Evolutionary conservation across 1,139 yeast species (phyloP), one percentile per base, ranked within the genome.

Genomic region (Hemisphaericaspora lyxosophila): DNA sequence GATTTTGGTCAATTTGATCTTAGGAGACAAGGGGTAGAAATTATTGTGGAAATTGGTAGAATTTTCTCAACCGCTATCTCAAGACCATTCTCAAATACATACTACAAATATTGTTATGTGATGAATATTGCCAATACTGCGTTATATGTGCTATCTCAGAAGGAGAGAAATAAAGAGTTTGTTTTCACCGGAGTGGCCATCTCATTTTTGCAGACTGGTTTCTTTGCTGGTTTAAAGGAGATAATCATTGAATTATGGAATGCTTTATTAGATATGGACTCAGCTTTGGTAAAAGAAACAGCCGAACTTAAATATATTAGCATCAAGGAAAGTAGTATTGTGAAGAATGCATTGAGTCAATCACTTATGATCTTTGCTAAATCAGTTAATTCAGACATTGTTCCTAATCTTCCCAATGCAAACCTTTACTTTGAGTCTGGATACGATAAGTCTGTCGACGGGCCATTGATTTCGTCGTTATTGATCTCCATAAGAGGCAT

Each of bases 141-240:
- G 8, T 51, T 56, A 37, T 60, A 51, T 35, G 48, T 57, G 7
- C 43, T 62, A 26, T 53, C 53, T 8, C 59, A 55, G 15, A 62
- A 57, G 38, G 75, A 62, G 26, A 49, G 69, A 36, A 61, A 60
- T 19, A 61, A 53, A 35, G 69, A 62, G 13, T 36, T 47, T 2
- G 50, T 66, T 3, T 64, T 64, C 19, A 75, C 82, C 0, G 54
- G 79, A 0, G 70, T 78, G 26, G 70, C 71, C 0, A 62, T 76
- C 18, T 50, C 69, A 5, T 70, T 78, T 40, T 60, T 76, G 41
- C 81, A 78, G 46, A 48, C 57, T 18, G 76, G 71, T 2, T 79
- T 78, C 7, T 72, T 64, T 42, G 48, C 53, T 4, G 49, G 40
- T 19, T 52, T 64, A 28, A 53, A 48, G 33, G 51, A 50, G 5